Conservation (phyloP, 208 protist species). For the Trichomonas tenax region DNA sequence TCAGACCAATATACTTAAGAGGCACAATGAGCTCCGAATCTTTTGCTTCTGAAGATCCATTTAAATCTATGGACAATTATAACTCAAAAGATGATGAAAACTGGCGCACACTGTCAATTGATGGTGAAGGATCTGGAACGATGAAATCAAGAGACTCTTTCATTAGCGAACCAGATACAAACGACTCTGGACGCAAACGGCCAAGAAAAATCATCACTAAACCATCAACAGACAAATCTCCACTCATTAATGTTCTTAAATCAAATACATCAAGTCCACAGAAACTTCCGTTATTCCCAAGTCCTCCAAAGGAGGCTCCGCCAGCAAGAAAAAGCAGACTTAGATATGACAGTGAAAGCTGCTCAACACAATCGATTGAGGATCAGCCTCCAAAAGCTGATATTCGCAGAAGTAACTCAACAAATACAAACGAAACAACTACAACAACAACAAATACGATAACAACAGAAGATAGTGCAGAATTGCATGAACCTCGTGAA, state of each 20-base stretch:
- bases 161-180: not conserved
- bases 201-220: not conserved
- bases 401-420: not conserved
- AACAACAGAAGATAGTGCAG: not conserved
- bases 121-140: not conserved
- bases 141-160: not conserved
- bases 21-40: not conserved
- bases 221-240: not conserved
- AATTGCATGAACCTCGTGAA: not conserved
- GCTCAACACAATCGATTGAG: not conserved
- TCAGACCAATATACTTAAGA: not conserved
- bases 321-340: not conserved
- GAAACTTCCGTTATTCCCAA: not conserved
- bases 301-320: not conserved
- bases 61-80: not conserved
- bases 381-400: not conserved
- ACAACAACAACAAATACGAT: not conserved
- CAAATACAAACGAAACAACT: not conserved
- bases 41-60: not conserved
- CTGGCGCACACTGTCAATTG: not conserved
- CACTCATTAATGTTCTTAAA: not conserved
- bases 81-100: not conserved
- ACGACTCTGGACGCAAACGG: not conserved
- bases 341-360: not conserved
- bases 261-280: not conserved